Conservation (phyloP, 192 early-diverging fungal species). For the Backusella psychrophila region DNA sequence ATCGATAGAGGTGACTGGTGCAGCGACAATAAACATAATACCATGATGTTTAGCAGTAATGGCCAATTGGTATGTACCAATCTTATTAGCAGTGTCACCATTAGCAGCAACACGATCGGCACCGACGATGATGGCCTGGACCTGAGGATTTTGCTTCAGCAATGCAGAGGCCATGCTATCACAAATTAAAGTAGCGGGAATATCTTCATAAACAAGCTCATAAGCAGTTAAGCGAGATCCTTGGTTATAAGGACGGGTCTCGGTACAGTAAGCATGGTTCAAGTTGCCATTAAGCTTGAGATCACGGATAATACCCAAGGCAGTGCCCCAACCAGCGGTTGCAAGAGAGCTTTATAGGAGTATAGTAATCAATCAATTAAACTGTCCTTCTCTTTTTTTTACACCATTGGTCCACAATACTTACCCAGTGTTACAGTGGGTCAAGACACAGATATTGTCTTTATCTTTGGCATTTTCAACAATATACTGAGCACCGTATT, state of each 20-base stretch:
- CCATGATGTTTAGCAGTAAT: conserved; percentile 85
- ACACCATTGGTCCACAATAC: not conserved
- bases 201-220: conserved; percentile 90
- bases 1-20: conserved; percentile 91
- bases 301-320: conserved; percentile 89
- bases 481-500: conserved; percentile 74
- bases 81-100: conserved; percentile 98
- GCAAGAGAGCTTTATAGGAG: conserved; percentile 55
- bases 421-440: conserved; percentile 98
- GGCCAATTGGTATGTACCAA: conserved; percentile 97
- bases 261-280: conserved; percentile 87
- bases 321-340: conserved; percentile 87
- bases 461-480: conserved; percentile 43
- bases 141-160: conserved; percentile 51
- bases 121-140: conserved; percentile 91
- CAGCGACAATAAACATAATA: conserved; percentile 94
- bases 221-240: conserved; percentile 93
- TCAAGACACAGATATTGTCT: conserved; percentile 66
- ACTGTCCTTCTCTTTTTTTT: not conserved
- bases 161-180: conserved; percentile 92
- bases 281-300: conserved; percentile 57
- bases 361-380: not conserved
- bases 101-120: conserved; percentile 96
- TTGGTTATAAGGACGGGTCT: conserved; percentile 98
- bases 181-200: conserved; percentile 87